These are phyloP conservation scores for Aegilops bicornis DNA, from an alignment of 176 grass and related monocot genomes.

Conservation along the genomic window DNA sequence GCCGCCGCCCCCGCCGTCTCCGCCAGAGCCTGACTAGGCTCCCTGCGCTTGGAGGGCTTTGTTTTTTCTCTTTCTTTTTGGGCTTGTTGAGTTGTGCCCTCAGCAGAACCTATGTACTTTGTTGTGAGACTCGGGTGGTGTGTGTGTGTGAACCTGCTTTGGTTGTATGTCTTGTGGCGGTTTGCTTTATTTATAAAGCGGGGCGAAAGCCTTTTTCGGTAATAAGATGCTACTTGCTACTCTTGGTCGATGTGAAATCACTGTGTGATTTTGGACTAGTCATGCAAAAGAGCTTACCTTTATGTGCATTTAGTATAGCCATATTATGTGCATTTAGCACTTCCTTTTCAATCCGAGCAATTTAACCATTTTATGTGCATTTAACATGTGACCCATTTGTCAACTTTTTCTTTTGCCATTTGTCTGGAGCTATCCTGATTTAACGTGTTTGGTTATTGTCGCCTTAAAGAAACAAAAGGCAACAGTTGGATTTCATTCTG, in stretches of 20 bases:
- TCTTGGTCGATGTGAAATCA: not conserved
- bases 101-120: too few relatives aligned
- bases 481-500: not conserved
- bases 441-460: not conserved
- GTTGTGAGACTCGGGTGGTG: too few relatives aligned
- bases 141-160: too few relatives aligned
- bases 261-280: not conserved
- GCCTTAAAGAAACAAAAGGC: not conserved
- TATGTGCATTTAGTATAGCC: not conserved
- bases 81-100: too few relatives aligned
- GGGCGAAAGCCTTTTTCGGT: too few relatives aligned
- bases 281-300: not conserved
- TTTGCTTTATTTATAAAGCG: too few relatives aligned
- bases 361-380: not conserved
- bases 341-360: not conserved
- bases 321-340: not conserved
- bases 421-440: not conserved
- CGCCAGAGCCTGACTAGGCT: too few relatives aligned
- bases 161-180: too few relatives aligned
- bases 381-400: not conserved
- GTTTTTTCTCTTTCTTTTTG: too few relatives aligned
- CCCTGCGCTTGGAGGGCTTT: too few relatives aligned
- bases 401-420: not conserved
- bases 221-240: not conserved
- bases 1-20: too few relatives aligned